phyloP scores from a whole-genome alignment of 352 stramenopile genomes.

The Globisporangium perplexum region DNA sequence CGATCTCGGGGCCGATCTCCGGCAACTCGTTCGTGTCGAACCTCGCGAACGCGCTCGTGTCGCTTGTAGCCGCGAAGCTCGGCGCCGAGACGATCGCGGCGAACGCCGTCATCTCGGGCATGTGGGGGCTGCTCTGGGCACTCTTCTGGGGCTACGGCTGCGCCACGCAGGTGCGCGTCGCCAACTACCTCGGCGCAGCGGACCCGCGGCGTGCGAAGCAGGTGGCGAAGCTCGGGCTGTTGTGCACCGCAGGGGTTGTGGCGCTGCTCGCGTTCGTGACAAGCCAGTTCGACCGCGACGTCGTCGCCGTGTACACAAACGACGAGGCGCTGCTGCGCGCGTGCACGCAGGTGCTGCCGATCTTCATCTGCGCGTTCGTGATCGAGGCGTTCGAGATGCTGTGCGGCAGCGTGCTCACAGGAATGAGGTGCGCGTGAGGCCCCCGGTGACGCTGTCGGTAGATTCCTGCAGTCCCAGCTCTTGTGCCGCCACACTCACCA shows the following conservation, averaged over 20 bases:
- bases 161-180: constrained; percentile 69
- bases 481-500: background rate
- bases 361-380: constrained; percentile 56
- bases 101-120: constrained; percentile 62
- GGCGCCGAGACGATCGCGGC: constrained; percentile 52
- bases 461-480: background rate
- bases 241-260: constrained; percentile 47
- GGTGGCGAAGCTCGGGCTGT: constrained; percentile 46
- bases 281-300: constrained; percentile 33
- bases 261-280: constrained; percentile 37
- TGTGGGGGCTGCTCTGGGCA: constrained; percentile 67
- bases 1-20: constrained; percentile 55
- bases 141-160: constrained; percentile 81
- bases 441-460: background rate
- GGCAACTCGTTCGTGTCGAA: constrained; percentile 76
- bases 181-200: constrained; percentile 66
- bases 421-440: constrained; percentile 30
- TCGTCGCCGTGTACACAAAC: constrained; percentile 59
- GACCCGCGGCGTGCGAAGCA: constrained; percentile 40
- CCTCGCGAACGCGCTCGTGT: constrained; percentile 57
- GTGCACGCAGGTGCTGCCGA: constrained; percentile 44
- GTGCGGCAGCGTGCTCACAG: constrained; percentile 45
- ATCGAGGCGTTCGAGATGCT: constrained; percentile 65
- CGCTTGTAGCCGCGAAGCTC: constrained; percentile 58
- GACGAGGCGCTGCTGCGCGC: constrained; percentile 38